Evolutionary conservation across 768 basidiomycete genomes (phyloP).

Genomic region (Lactifluus pinguis): DNA sequence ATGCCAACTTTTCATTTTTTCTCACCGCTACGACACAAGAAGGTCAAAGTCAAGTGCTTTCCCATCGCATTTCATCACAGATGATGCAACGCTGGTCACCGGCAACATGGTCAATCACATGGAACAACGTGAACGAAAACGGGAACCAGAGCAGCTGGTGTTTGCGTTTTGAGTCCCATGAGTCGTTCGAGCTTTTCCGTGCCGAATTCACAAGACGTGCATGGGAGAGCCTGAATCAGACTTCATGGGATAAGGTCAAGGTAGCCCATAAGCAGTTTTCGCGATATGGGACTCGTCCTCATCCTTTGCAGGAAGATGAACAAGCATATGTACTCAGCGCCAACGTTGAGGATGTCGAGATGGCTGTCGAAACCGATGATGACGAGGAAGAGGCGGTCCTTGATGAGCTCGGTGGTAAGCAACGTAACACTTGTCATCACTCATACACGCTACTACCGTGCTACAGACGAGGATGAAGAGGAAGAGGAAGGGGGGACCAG

Average conservation of each 20-base stretch:
- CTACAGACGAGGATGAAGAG: conserved; percentile 13
- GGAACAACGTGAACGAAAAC: conserved; percentile 64
- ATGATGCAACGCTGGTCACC: conserved; percentile 66
- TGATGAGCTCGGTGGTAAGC: conserved; percentile 57
- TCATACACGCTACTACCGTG: neutral
- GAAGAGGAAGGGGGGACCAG: conserved; percentile 21
- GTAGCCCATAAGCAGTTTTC: conserved; percentile 29
- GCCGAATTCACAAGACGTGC: conserved; percentile 54
- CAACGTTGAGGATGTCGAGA: conserved; percentile 76
- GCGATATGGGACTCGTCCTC: neutral
- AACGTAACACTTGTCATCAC: neutral
- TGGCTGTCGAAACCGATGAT: conserved; percentile 65
- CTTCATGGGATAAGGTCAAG: conserved; percentile 75
- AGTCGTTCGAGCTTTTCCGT: conserved; percentile 52
- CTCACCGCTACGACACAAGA: conserved; percentile 44
- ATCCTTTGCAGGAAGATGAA: conserved; percentile 59
- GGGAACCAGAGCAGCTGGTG: conserved; percentile 70
- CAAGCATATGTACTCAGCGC: conserved; percentile 74
- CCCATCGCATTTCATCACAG: conserved; percentile 53
- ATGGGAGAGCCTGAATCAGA: conserved; percentile 75
- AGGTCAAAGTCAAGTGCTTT: conserved; percentile 41
- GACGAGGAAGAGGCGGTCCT: conserved; percentile 70
- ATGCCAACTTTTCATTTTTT: conserved; percentile 47
- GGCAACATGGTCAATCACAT: conserved; percentile 68
- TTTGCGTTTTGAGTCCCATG: conserved; percentile 52